Evolutionary conservation across 805 yeast species (phyloP).

Genomic region (Citeromyces matritensis): DNA sequence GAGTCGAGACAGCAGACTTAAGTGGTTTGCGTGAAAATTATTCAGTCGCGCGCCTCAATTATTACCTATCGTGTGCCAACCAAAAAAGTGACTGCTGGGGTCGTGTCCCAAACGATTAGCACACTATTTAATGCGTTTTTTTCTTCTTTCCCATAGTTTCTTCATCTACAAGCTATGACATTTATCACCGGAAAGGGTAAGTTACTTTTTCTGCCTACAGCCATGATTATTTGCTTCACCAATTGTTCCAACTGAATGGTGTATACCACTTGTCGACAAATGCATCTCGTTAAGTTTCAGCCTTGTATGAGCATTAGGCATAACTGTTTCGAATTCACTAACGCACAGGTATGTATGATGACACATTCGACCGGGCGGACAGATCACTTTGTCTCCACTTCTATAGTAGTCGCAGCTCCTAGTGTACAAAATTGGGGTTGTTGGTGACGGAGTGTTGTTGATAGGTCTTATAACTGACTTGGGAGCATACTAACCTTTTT

Average conservation of each 20-base stretch:
- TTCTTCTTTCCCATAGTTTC: too few relatives aligned
- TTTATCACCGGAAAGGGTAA: too few relatives aligned
- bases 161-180: too few relatives aligned
- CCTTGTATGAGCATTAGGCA: constrained; percentile 32
- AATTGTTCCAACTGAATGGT: constrained; percentile 46
- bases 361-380: constrained; percentile 37
- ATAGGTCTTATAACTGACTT: constrained; percentile 3
- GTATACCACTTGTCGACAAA: constrained; percentile 30
- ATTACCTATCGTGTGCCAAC: too few relatives aligned
- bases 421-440: constrained; percentile 33
- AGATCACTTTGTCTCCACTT: constrained; percentile 20
- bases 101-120: too few relatives aligned
- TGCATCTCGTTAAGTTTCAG: constrained; percentile 45
- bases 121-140: too few relatives aligned
- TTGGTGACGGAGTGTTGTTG: constrained; percentile 38
- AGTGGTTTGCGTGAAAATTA: constrained; percentile 2
- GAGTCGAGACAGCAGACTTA: constrained; percentile 1
- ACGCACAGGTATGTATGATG: constrained; percentile 1
- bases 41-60: too few relatives aligned
- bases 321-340: neutral
- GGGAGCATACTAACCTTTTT: neutral
- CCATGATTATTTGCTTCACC: constrained; percentile 39
- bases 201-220: constrained; percentile 4
- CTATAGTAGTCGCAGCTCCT: constrained; percentile 28
- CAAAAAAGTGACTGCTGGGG: too few relatives aligned